Percentiles rank a stretch among this genome's conserved stretches.
phyloP scores from a whole-genome alignment of 257 asterid species.

The Thymus mandschuricus region DNA sequence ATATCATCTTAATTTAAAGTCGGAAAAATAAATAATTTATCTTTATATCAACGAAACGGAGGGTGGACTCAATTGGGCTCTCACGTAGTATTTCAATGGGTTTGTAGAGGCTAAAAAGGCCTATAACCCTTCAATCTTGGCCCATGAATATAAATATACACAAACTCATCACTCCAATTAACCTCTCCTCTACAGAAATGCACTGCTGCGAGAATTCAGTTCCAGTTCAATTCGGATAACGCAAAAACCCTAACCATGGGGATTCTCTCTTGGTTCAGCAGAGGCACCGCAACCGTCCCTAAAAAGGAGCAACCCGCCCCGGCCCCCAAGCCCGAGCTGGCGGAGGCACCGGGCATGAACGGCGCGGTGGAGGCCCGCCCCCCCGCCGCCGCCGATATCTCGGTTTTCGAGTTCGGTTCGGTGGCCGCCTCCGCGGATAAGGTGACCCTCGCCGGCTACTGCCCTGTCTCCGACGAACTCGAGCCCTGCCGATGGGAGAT shows the following conservation, averaged over 20 bases:
- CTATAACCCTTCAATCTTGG: not conserved
- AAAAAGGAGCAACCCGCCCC: constrained; percentile 33
- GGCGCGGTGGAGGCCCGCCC: constrained; percentile 78
- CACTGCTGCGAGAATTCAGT: not conserved
- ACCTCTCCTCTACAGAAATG: not conserved
- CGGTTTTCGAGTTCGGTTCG: constrained; percentile 82
- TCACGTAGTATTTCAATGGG: not conserved
- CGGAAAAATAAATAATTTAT: too few species aligned
- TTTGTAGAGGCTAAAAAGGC: not conserved
- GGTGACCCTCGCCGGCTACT: constrained; percentile 81
- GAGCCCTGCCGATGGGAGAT: constrained; percentile 96
- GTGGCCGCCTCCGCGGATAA: constrained; percentile 77
- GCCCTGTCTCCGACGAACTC: constrained; percentile 83
- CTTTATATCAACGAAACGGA: too few species aligned
- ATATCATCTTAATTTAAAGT: not conserved
- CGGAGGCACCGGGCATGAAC: constrained; percentile 70
- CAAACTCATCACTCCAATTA: not conserved
- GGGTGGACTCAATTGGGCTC: too few species aligned
- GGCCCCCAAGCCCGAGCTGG: constrained; percentile 38
- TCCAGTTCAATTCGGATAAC: constrained; percentile 15
- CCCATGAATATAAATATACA: not conserved
- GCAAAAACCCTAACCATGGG: constrained; percentile 55
- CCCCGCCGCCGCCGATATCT: constrained; percentile 46
- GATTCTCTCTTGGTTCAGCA: constrained; percentile 59
- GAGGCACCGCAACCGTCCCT: constrained; percentile 24